These are phyloP conservation scores for Erodium maritimum DNA, from an alignment of 345 rosid species.

Conservation along the genomic window DNA sequence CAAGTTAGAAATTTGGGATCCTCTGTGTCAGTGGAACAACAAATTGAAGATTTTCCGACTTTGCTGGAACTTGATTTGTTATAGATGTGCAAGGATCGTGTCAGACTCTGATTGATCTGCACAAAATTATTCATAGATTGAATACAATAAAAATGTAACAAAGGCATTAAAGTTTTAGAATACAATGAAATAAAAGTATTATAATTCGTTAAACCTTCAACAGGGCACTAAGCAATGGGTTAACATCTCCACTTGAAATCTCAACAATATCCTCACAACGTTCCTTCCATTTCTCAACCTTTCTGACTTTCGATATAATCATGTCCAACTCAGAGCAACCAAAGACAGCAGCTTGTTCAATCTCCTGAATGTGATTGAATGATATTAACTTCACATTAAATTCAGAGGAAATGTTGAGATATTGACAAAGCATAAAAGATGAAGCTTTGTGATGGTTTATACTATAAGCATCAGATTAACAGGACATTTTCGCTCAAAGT, in stretches of 20 bases:
- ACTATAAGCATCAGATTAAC: background rate
- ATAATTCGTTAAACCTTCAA: slow-evolving; percentile 29
- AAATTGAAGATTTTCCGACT: slow-evolving; percentile 20
- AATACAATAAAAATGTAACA: slow-evolving; percentile 7
- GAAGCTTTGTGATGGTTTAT: background rate
- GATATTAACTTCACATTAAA: background rate
- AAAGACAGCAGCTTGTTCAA: slow-evolving; percentile 35
- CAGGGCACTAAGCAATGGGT: slow-evolving; percentile 23
- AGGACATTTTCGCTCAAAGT: background rate
- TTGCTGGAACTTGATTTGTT: slow-evolving; percentile 22
- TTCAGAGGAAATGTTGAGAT: background rate
- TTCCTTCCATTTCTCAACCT: slow-evolving; percentile 51
- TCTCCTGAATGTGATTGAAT: slow-evolving; percentile 31
- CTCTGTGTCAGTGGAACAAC: slow-evolving; percentile 25
- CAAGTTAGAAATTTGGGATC: slow-evolving; percentile 27
- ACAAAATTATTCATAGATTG: slow-evolving; percentile 1
- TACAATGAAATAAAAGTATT: background rate
- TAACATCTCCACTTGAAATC: slow-evolving; percentile 20
- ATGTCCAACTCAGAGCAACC: slow-evolving; percentile 39
- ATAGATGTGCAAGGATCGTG: slow-evolving; percentile 32
- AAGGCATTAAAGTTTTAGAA: background rate
- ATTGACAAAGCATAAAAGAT: background rate
- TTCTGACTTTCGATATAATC: slow-evolving; percentile 37
- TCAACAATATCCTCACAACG: slow-evolving; percentile 21
- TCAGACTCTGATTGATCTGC: slow-evolving; percentile 44